Conservation (phyloP, 345 rosid genomes). For the Bretschneidera sinensis region DNA sequence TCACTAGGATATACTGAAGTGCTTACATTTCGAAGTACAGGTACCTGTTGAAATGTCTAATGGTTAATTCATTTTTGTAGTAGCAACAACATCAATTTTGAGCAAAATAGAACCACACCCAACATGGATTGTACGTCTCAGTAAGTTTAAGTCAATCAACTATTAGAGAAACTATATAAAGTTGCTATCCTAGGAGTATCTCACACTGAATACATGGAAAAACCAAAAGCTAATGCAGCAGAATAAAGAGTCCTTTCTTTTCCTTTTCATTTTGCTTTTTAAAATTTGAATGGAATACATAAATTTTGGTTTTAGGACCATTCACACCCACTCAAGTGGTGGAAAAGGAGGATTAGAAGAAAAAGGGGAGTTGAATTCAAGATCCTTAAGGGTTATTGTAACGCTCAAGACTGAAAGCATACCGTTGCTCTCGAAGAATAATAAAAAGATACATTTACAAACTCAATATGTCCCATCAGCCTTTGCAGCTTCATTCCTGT, state of each 20-base stretch:
- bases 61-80: neutral
- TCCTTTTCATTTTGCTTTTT: neutral
- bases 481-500: conserved; percentile 56
- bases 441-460: conserved; percentile 56
- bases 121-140: neutral
- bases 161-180: neutral
- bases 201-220: neutral
- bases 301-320: conserved; percentile 1
- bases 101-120: neutral
- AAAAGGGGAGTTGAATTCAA: neutral
- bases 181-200: neutral
- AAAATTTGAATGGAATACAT: neutral
- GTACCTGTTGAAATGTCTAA: conserved; percentile 43
- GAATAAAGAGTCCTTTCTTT: neutral
- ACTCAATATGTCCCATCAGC: conserved; percentile 58
- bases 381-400: neutral
- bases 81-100: neutral
- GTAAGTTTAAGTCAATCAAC: neutral
- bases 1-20: conserved; percentile 67
- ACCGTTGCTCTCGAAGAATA: conserved; percentile 69
- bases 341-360: neutral
- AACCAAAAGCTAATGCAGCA: too few relatives aligned
- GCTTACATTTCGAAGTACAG: conserved; percentile 60
- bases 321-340: neutral
- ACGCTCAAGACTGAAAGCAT: conserved; percentile 19